phyloP scores from a whole-genome alignment of 177 flowering plant species.

The Vitis hybrid region DNA sequence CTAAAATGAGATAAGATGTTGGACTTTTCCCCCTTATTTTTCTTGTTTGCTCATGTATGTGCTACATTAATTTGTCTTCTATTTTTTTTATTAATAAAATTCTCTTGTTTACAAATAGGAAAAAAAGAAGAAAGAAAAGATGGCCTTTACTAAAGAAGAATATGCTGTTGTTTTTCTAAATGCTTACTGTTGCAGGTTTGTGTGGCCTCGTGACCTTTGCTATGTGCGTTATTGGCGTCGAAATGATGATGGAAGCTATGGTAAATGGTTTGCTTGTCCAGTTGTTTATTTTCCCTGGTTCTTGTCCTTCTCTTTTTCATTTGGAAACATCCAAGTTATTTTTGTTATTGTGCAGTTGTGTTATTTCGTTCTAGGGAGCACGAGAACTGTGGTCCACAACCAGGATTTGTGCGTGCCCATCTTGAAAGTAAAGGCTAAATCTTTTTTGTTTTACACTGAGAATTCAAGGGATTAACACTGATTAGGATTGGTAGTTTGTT shows the following conservation, averaged over 20 bases:
- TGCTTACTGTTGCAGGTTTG: constrained; percentile 52
- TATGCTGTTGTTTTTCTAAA: not conserved
- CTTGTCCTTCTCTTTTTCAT: not conserved
- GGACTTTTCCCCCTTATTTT: too few relatives aligned
- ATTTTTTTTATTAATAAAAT: too few relatives aligned
- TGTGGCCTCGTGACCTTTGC: constrained; percentile 99
- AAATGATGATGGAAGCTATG: constrained; percentile 99
- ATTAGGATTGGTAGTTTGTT: not conserved
- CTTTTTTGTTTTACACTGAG: not conserved
- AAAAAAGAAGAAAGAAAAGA: not conserved
- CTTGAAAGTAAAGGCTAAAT: constrained; percentile 65
- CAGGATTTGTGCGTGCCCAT: constrained; percentile 98
- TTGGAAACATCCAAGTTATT: constrained; percentile 7
- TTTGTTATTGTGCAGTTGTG: constrained; percentile 68
- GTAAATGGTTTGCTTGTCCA: constrained; percentile 31
- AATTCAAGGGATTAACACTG: not conserved
- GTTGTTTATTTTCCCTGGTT: not conserved
- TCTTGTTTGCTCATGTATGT: too few relatives aligned
- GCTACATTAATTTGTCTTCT: too few relatives aligned
- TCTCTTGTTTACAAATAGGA: too few relatives aligned
- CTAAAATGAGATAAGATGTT: too few relatives aligned
- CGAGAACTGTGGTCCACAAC: constrained; percentile 91
- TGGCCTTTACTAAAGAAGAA: not conserved
- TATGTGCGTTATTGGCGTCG: constrained; percentile 99
- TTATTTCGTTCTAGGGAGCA: constrained; percentile 95